Base-by-base conservation (phyloP, 768 basidiomycete species). In the Hortiboletus flavorubellus region DNA sequence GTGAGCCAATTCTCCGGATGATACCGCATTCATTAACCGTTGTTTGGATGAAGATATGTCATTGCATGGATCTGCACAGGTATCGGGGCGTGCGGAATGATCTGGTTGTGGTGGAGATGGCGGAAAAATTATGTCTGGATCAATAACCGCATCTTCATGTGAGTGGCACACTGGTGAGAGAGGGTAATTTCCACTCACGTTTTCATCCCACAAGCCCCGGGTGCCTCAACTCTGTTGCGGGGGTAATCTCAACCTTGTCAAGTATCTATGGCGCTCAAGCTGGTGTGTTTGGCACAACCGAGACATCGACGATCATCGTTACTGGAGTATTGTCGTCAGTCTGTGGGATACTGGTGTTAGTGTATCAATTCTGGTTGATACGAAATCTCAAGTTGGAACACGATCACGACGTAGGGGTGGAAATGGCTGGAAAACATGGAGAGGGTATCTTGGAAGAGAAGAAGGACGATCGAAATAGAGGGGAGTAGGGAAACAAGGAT, bases 31-130 rank as follows among this genome's bases (percentile, higher is more conserved):
- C 46, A 10, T 48, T 66, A 26, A 56, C 46, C 30, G 48, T 23
- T 43, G 6, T 26, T 8, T 42, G 51, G 3, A 31, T 43, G 4
- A 59, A 84, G 82, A 55, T 83, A 78, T 65, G 70, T 81, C 14
- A 72, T 85, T 18, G 84, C 82, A 14, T 72, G 77, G 65, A 41
- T 79, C 10, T 85, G 84, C 65, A 76, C 76, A n/a, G 81, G 76
- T 2, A 62, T 84, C 46, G 84, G 84, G 11, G 73, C 65, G 21
- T 53, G 58, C 30, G 84, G 83, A 3, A 83, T 85, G 83, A 56
- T 75, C 29, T 84, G 78, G 73, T 61, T 84, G 21, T 81, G 82
- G 80, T 84, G 81, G 78, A 72, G 75, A 56, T 85, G 83, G 82
- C 74, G 69, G 60, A 69, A 68, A 48, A 85, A 84, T 56, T 84